These are phyloP conservation scores for Miscanthus lutarioriparius DNA, from an alignment of 176 grass and related monocot species.

Conservation along the genomic window DNA sequence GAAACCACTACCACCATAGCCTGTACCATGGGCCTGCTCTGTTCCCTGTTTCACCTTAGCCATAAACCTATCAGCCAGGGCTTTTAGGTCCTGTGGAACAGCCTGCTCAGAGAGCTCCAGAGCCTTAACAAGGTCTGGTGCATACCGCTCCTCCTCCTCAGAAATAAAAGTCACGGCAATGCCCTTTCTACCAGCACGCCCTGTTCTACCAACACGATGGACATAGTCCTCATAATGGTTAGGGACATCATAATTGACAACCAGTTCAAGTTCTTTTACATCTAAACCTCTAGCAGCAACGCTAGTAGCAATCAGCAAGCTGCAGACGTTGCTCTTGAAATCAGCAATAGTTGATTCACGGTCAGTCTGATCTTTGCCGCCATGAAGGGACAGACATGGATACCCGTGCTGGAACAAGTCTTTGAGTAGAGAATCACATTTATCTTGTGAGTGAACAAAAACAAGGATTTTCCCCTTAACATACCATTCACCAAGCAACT, in stretches of 20 bases:
- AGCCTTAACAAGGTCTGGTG: constrained; percentile 93
- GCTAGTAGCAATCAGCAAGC: constrained; percentile 86
- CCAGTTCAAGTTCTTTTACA: constrained; percentile 95
- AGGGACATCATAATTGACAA: constrained; percentile 91
- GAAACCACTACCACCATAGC: constrained; percentile 95
- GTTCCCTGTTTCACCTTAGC: constrained; percentile 90
- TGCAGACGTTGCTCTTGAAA: constrained; percentile 93
- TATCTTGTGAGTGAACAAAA: constrained; percentile 98
- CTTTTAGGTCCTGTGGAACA: constrained; percentile 84
- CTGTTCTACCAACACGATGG: constrained; percentile 93
- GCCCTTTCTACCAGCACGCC: constrained; percentile 89
- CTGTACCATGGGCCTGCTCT: constrained; percentile 84
- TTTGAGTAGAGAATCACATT: constrained; percentile 95
- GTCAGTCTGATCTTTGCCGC: constrained; percentile 94
- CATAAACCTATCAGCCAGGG: constrained; percentile 83
- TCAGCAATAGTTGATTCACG: constrained; percentile 91
- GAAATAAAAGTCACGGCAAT: constrained; percentile 91
- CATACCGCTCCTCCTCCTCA: constrained; percentile 87
- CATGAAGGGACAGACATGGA: constrained; percentile 86
- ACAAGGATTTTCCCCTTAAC: constrained; percentile 94
- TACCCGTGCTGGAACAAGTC: constrained; percentile 93
- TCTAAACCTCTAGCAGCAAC: constrained; percentile 93
- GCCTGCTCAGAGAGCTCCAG: constrained; percentile 86
- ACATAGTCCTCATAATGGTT: constrained; percentile 99
- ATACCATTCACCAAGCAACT: constrained; percentile 92